A percentile compares a stretch with the other conserved stretches of the same genome.
Conservation (phyloP, 2,329 filamentous ascomycete species). For the Penicillium aurantiogriseum region DNA sequence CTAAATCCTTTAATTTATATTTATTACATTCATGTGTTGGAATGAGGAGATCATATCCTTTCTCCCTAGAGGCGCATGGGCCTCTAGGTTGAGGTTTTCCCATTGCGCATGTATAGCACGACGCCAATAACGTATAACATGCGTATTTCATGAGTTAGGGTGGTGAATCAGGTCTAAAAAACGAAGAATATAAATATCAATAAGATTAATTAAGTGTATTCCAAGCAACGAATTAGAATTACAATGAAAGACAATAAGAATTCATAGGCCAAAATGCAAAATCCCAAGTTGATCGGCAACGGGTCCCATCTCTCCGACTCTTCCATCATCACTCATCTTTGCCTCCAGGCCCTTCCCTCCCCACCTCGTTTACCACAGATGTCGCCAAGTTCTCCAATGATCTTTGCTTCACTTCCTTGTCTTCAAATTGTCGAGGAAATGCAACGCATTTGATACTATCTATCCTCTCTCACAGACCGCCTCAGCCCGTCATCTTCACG, state of each 20-base stretch:
- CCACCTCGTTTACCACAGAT: slow-evolving; percentile 11
- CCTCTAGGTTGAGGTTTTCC: neutral
- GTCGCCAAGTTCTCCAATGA: slow-evolving; percentile 14
- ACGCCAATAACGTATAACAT: neutral
- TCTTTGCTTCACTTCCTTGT: slow-evolving; percentile 10
- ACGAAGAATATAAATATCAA: neutral
- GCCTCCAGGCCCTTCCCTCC: slow-evolving; percentile 5
- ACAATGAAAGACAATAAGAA: neutral
- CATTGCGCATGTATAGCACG: neutral
- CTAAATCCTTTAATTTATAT: neutral
- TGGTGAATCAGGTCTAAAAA: neutral
- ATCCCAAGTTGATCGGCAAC: slow-evolving; percentile 14
- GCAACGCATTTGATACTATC: slow-evolving; percentile 18
- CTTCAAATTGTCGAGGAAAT: slow-evolving; percentile 18
- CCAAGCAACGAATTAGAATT: neutral
- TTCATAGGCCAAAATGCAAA: neutral
- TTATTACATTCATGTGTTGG: slow-evolving; percentile 2
- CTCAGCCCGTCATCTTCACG: slow-evolving; percentile 26
- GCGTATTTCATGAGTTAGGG: neutral
- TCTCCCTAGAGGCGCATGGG: neutral
- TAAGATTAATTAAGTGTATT: neutral
- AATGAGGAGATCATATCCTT: neutral
- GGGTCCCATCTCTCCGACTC: slow-evolving; percentile 28
- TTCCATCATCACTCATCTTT: slow-evolving; percentile 13
- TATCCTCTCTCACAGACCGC: slow-evolving; percentile 18